phyloP scores from a whole-genome alignment of 1,284 basidiomycete genomes.

The Cutaneotrichosporon arboriforme region DNA sequence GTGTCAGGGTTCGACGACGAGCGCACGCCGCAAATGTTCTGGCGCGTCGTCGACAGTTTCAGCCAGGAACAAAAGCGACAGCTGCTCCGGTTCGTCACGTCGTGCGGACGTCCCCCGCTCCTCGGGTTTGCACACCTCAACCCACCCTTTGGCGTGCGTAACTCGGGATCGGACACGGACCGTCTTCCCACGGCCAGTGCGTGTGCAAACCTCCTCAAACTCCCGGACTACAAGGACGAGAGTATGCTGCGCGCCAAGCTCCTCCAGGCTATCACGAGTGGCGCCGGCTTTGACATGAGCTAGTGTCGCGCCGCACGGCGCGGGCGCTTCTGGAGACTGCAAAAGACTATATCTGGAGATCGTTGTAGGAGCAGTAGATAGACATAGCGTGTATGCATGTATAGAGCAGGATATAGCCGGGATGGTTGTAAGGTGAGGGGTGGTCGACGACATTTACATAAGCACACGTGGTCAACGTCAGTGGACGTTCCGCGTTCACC shows the following conservation, averaged over 20 bases:
- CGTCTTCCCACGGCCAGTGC: conserved; percentile 60
- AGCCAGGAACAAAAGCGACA: conserved; percentile 63
- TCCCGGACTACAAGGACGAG: conserved; percentile 50
- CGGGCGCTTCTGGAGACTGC: too few relatives aligned
- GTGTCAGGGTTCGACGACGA: conserved; percentile 73
- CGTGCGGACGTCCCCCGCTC: conserved; percentile 82
- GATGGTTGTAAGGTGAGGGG: too few relatives aligned
- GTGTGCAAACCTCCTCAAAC: conserved; percentile 73
- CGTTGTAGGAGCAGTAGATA: not conserved
- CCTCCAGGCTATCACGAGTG: conserved; percentile 75
- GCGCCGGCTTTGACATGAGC: conserved; percentile 84
- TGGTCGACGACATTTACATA: too few relatives aligned
- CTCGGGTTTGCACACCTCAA: conserved; percentile 77
- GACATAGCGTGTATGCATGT: not conserved
- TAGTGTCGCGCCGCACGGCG: too few relatives aligned
- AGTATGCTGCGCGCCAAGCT: conserved; percentile 64
- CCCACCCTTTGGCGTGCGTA: conserved; percentile 78
- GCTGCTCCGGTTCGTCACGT: conserved; percentile 81
- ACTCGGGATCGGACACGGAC: conserved; percentile 64
- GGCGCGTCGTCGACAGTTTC: conserved; percentile 54
- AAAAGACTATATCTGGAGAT: not conserved
- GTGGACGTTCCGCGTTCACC: too few relatives aligned
- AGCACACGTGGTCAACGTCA: too few relatives aligned
- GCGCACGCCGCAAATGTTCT: conserved; percentile 66
- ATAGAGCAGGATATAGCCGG: not conserved